Evolutionary conservation across 352 stramenopile genomes (phyloP), one percentile per base, ranked within the genome.

Genomic region (Globisporangium parvum): DNA sequence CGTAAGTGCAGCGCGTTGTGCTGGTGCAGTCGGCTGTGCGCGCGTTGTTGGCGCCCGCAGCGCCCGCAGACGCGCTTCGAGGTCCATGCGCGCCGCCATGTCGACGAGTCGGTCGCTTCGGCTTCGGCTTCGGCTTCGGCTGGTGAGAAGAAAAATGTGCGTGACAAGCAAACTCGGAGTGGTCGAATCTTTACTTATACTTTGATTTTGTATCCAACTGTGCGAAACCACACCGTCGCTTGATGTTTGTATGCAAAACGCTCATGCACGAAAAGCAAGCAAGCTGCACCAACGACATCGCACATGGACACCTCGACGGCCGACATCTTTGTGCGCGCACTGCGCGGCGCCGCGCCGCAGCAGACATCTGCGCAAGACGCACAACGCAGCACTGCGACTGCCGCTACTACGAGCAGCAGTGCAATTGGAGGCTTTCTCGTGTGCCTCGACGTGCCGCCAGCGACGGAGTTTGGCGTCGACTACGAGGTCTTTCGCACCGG

Each of bases 401-500:
- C 44, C 31, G 21, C 45, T 48, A 18, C 15, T 28, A 46, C 41
- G 10, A 20, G 2, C 17, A 39, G 11, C 40, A 47, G 52, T 52
- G 63, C 57, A 20, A 26, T 84, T 28, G 80, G 83, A 40, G 81
- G 81, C 45, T 90, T 90, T 49, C 63, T 95, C 37, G 81, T 95
- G 57, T 95, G 85, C 64, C 67, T 95, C 35, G 79, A 91, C 42
- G 82, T 95, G n/a, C 85, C 85, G 11, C 44, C 68, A 50, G 70
- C 57, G 49, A 93, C 79, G 6, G 85, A 95, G 65, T 91, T 95
- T 40, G 85, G 85, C 53, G 68, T 95, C 48, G 85, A 95, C 68
- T 95, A 95, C 61, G 79, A 93, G 55, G 71, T 91, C 17, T 95
- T 92, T 59, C 80, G 85, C 52, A 92, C 82, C 1, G 85, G 81